Evolutionary conservation across 2,329 filamentous ascomycete genomes (phyloP), one percentile per base, ranked within the genome.

Genomic region (Nemania sp.): DNA sequence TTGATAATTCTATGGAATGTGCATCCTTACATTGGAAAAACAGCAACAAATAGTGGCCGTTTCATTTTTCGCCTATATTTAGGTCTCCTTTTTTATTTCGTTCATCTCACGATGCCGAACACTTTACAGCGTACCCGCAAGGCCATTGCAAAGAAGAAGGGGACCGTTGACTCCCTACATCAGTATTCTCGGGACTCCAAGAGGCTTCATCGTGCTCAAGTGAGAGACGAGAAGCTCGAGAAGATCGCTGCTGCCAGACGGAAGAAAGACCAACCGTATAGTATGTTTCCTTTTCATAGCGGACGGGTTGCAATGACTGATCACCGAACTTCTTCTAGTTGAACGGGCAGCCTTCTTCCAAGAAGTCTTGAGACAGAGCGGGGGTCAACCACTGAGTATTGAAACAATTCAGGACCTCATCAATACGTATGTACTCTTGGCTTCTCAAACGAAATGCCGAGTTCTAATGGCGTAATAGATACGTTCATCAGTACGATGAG

Each of bases 161-260:
- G 85, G 17, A 84, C 85, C 33, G 80, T 90, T 41, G 86, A 86
- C 24, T 80, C 87, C 11, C 80, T 97, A 19, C 93, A 97, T 68
- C 88, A 91, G 72, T 91, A 91, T 70, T 96, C 91, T 56, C 82
- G 94, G 62, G 90, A 97, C 76, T 89, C 91, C 3, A 83, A 88
- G 67, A 83, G 90, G 46, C 77, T 97, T 59, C 88, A 91, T 70
- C 83, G 86, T 65, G 94, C 94, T 17, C 83, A 84, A 57, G 81
- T 86, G 60, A 82, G 94, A 72, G 92, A 97, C 66, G 87, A 94
- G 65, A 90, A 90, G 68, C 79, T 99, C 30, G 84, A 84, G 62
- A 88, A 87, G 69, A 76, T 92, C 51, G 81, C 85, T 19, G 75
- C 82, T n/a, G 77, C 85, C 31, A 82, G 89, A 65, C 81, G 81